Conservation (phyloP, 1,284 basidiomycete species). For the Heterobasidion annosum region DNA sequence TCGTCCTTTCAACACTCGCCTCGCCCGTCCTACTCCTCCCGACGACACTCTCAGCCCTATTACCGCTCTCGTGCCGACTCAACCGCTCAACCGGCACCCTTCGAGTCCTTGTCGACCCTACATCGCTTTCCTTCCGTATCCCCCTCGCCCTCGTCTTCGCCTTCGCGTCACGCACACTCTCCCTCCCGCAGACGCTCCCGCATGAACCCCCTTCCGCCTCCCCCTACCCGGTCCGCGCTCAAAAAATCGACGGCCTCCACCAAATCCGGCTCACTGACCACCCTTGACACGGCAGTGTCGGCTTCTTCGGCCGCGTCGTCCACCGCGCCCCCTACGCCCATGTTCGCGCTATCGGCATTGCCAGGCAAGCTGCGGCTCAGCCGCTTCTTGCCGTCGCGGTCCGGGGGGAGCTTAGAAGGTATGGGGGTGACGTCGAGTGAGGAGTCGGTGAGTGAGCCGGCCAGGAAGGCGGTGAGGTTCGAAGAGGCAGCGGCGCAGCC, state of each 20-base stretch:
- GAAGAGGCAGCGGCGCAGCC: background rate
- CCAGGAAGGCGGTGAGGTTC: conserved; percentile 53
- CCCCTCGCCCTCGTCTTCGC: background rate
- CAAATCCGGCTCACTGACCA: conserved; percentile 24
- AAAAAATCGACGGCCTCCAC: conserved; percentile 39
- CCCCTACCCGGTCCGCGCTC: conserved; percentile 53
- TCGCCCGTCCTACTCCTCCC: conserved; percentile 6
- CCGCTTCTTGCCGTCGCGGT: background rate
- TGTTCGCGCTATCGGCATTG: conserved; percentile 2
- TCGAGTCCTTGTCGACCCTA: background rate
- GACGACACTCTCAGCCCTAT: conserved; percentile 6
- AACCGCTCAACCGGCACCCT: background rate
- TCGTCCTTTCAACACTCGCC: conserved; percentile 7
- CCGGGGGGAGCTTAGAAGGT: background rate
- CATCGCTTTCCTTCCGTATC: background rate
- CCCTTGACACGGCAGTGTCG: conserved; percentile 14
- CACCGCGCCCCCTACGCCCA: conserved; percentile 23
- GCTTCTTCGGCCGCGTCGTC: conserved; percentile 30
- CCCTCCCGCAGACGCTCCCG: conserved; percentile 11
- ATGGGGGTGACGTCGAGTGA: background rate
- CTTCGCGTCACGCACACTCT: conserved; percentile 3
- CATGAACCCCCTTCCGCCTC: conserved; percentile 30
- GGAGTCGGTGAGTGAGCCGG: background rate
- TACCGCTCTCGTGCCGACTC: background rate
- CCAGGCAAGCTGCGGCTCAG: background rate